A percentile compares a stretch with the other conserved stretches of the same genome.
phyloP scores from a whole-genome alignment of 805 yeast species.

The Saccharomycopsis sp. region DNA sequence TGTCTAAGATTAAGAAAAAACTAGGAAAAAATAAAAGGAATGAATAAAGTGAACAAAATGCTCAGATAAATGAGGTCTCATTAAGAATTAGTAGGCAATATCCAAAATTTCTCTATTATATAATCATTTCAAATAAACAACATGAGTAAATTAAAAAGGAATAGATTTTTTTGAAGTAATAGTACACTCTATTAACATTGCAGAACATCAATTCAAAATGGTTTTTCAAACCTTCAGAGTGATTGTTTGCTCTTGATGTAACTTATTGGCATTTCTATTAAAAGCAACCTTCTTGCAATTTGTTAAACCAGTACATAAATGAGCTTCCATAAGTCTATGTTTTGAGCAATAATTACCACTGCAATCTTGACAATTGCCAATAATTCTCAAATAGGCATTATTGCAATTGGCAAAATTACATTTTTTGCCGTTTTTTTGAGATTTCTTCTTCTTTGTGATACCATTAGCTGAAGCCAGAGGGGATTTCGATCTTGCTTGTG shows the following conservation, averaged over 20 bases:
- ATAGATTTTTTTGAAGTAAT: too few species aligned
- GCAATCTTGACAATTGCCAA: conserved; percentile 81
- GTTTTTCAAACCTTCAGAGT: conserved; percentile 12
- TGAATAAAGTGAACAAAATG: too few species aligned
- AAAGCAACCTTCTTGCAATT: conserved; percentile 75
- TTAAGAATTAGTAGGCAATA: too few species aligned
- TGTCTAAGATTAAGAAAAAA: too few species aligned
- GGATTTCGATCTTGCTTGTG: conserved; percentile 6
- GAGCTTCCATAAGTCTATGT: conserved; percentile 81
- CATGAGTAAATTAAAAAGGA: too few species aligned
- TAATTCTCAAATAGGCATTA: conserved; percentile 48
- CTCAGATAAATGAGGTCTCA: too few species aligned
- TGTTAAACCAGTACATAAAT: conserved; percentile 66
- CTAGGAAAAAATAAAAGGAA: too few species aligned
- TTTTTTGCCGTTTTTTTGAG: conserved; percentile 30
- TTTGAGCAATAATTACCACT: conserved; percentile 78
- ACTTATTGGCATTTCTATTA: conserved; percentile 73
- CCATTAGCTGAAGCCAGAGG: conserved; percentile 2
- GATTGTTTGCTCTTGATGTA: conserved; percentile 79
- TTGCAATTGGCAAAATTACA: conserved; percentile 50
- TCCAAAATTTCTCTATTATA: too few species aligned
- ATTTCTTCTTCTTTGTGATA: conserved; percentile 14
- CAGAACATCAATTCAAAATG: too few species aligned
- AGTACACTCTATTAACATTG: too few species aligned
- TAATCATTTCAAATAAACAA: too few species aligned